Conservation (phyloP, 1,284 basidiomycete genomes). For the Athelia sp. region DNA sequence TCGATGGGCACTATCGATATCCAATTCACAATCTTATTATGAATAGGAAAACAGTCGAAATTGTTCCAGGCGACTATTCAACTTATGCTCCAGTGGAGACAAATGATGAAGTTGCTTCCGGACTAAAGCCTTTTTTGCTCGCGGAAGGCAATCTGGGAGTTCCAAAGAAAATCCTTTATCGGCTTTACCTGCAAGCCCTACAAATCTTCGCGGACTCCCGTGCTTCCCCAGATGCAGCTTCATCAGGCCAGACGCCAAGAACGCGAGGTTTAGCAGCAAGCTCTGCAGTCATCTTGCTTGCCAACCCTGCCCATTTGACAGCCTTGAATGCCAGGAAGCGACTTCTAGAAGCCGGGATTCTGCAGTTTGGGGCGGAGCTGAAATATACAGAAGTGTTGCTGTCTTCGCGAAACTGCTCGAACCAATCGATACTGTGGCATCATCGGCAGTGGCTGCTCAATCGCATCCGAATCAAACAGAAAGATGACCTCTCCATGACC, state of each 20-base stretch:
- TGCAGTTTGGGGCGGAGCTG: slow-evolving; percentile 41
- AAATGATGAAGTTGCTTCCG: slow-evolving; percentile 12
- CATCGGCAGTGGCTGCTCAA: slow-evolving; percentile 60
- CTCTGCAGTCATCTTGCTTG: slow-evolving; percentile 48
- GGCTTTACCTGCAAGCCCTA: slow-evolving; percentile 43
- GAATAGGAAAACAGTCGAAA: slow-evolving; percentile 35
- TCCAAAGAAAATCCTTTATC: slow-evolving; percentile 50
- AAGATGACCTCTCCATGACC: neutral
- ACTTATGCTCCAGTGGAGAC: slow-evolving; percentile 27
- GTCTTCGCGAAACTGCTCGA: slow-evolving; percentile 47
- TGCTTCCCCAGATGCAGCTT: slow-evolving; percentile 7
- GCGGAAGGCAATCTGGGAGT: slow-evolving; percentile 59
- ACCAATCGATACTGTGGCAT: slow-evolving; percentile 63
- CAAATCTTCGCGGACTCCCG: slow-evolving; percentile 24
- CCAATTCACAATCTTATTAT: no score
- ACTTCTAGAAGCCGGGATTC: slow-evolving; percentile 31
- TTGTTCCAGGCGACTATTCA: slow-evolving; percentile 41
- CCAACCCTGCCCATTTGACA: slow-evolving; percentile 63
- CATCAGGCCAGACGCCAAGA: slow-evolving; percentile 1
- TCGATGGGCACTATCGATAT: no score
- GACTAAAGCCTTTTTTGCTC: slow-evolving; percentile 44
- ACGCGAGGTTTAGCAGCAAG: slow-evolving; percentile 16
- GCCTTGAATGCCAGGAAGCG: slow-evolving; percentile 55
- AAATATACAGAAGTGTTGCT: slow-evolving; percentile 41
- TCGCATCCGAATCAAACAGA: slow-evolving; percentile 12